Evolutionary conservation across 768 basidiomycete species (phyloP), one percentile per base, ranked within the genome.

Genomic region (Cubamyces lactineus): DNA sequence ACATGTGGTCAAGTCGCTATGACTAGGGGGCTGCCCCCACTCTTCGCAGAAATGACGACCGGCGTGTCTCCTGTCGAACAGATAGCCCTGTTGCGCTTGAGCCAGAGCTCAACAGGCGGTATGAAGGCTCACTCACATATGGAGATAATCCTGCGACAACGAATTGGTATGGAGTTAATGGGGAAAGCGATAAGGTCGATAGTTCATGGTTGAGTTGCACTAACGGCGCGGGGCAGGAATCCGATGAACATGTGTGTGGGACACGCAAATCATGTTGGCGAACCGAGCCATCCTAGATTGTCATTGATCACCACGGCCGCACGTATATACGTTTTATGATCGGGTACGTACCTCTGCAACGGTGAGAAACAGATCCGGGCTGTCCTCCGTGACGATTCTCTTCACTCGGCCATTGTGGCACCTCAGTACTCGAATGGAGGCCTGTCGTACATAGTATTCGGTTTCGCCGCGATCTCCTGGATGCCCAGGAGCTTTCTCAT

Each of bases 181-280:
- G 84, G 17, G 94, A 94, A 23, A 91, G 76, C 2, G 91, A 82
- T 46, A 95, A 74, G 19, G 91, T 85, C 8, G 86, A 92, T 48
- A 95, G 79, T 53, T 87, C 80, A 72, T 86, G 79, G 53, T 82
- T 79, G 41, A 91, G 73, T 63, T 82, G 80, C 19, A 92, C 81
- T 16, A 96, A 77, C 1, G 92, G 88, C 17, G 86, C 76, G 23
- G 92, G 87, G 71, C 94, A 96, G 11, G 77, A 70, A 12, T 73
- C 76, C 16, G 70, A 66, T 28, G 74, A 65, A 74, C 94, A 96
- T n/a, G 73, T 73, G 73, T 96, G 91, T 15, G 80, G 74, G 11
- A 82, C 81, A 53, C 94, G 80, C 46, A 96, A 74, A 70, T 96
- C 94, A 71, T 96, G 94, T 70, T 95, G 93, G 24, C 94, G 83